phyloP scores from a whole-genome alignment of 2,329 filamentous ascomycete genomes.

The Monilinia vaccinii-corymbosi region DNA sequence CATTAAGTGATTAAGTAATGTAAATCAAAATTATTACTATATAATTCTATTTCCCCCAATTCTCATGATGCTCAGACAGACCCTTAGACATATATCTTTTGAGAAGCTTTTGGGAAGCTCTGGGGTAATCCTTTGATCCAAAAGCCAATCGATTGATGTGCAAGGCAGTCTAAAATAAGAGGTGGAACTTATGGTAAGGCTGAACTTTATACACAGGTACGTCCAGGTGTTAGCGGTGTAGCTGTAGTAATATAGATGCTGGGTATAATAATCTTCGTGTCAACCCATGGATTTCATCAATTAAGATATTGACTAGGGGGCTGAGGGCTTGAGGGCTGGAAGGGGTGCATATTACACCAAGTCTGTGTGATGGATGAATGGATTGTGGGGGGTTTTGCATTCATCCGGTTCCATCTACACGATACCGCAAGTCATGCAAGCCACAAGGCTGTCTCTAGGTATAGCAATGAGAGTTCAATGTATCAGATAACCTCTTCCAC shows the following conservation, averaged over 20 bases:
- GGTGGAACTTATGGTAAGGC: neutral
- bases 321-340: neutral
- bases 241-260: neutral
- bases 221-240: too few species aligned
- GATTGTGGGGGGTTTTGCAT: neutral
- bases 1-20: too few species aligned
- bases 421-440: neutral
- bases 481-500: constrained; percentile 1
- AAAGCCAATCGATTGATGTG: neutral
- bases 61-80: too few species aligned
- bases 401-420: neutral
- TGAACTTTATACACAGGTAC: neutral
- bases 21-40: too few species aligned
- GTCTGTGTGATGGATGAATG: neutral
- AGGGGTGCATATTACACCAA: neutral
- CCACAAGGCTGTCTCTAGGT: neutral
- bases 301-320: neutral
- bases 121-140: neutral
- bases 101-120: neutral
- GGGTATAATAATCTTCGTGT: neutral
- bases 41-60: too few species aligned
- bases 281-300: neutral
- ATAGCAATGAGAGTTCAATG: neutral
- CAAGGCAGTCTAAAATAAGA: neutral
- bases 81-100: neutral